A percentile compares a stretch with the other conserved stretches of the same genome.
Evolutionary conservation across 2,329 filamentous ascomycete species (phyloP).

Genomic region (Trichophyton rubrum): DNA sequence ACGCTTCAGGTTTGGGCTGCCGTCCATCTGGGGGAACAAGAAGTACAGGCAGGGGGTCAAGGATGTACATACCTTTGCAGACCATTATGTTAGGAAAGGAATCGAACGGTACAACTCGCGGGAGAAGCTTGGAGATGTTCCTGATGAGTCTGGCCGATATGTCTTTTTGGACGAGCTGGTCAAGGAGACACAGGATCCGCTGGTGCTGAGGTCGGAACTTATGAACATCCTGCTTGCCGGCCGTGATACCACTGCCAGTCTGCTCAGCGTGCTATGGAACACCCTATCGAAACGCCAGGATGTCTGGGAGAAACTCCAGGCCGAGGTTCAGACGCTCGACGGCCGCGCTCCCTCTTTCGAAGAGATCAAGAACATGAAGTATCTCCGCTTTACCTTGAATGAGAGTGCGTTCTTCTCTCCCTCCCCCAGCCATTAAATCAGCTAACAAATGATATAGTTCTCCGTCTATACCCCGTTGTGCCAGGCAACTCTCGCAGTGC

Average conservation of each 20-base stretch:
- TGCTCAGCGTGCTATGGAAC: conserved; percentile 69
- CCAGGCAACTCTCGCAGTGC: conserved; percentile 66
- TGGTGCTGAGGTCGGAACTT: conserved; percentile 37
- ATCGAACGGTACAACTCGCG: conserved; percentile 16
- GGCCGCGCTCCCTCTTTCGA: conserved; percentile 55
- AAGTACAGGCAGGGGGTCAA: conserved; percentile 20
- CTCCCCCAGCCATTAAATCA: not conserved
- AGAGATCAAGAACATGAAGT: conserved; percentile 82
- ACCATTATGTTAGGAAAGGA: conserved; percentile 19
- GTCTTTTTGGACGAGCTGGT: conserved; percentile 48
- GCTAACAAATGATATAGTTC: conserved; percentile 22
- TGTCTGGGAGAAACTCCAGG: conserved; percentile 54
- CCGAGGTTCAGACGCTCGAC: conserved; percentile 57
- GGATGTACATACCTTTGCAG: conserved; percentile 18
- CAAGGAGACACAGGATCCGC: conserved; percentile 35
- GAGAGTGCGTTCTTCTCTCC: conserved; percentile 39
- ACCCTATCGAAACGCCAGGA: conserved; percentile 62
- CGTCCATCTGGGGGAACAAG: conserved; percentile 9
- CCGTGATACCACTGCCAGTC: conserved; percentile 68
- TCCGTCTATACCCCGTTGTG: conserved; percentile 64
- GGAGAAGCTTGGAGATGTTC: conserved; percentile 14
- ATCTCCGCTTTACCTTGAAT: conserved; percentile 57
- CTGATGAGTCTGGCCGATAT: conserved; percentile 30
- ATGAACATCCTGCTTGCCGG: conserved; percentile 71
- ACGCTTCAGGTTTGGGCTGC: conserved; percentile 19